A percentile compares a stretch with the other conserved stretches of the same genome.
Conservation (phyloP, 208 protist genomes). For the Herpetomonas samuelpessoai region DNA sequence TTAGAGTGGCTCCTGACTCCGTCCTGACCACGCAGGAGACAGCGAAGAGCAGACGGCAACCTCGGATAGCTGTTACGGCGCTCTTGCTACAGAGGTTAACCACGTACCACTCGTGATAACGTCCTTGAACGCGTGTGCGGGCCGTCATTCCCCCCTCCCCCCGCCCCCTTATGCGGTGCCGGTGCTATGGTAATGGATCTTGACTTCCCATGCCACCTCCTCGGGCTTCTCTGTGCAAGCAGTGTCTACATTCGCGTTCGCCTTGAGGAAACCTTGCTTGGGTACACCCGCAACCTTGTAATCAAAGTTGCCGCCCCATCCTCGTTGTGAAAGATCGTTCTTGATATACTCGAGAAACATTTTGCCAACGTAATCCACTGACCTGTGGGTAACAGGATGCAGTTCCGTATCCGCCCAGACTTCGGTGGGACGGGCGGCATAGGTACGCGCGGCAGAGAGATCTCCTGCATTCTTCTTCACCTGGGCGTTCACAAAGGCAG, state of each 20-base stretch:
- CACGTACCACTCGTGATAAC: neutral
- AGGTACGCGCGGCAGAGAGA: conserved; percentile 18
- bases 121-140: neutral
- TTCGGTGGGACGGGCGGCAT: conserved; percentile 33
- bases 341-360: conserved; percentile 82
- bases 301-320: conserved; percentile 84
- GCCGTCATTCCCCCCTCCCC: neutral
- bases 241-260: conserved; percentile 56
- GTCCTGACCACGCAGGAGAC: no score
- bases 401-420: conserved; percentile 64
- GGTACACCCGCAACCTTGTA: conserved; percentile 76
- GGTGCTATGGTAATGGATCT: conserved; percentile 74
- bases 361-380: conserved; percentile 79
- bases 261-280: conserved; percentile 73
- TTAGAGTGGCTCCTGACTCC: no score
- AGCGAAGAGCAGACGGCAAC: no score
- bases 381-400: conserved; percentile 56
- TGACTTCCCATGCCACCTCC: conserved; percentile 61
- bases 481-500: conserved; percentile 49
- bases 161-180: conserved; percentile 5
- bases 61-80: no score
- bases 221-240: conserved; percentile 33
- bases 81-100: no score
- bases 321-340: conserved; percentile 52
- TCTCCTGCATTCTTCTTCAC: conserved; percentile 27